Percentiles rank a stretch among this genome's conserved stretches.
Conservation (phyloP, 306 rosid species). For the Malus sieversii region DNA sequence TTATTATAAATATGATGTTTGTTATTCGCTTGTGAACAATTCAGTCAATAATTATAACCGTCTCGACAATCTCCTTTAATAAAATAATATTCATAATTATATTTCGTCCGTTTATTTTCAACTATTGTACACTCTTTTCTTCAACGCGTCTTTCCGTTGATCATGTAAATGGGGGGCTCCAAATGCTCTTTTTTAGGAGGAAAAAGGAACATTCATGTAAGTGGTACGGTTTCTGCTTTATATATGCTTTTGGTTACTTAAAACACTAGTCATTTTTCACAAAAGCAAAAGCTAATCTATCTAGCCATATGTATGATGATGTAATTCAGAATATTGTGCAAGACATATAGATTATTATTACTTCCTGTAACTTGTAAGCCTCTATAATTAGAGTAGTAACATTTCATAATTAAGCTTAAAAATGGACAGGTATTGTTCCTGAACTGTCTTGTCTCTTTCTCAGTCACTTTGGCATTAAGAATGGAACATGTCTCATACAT, state of each 20-base stretch:
- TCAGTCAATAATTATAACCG: no score
- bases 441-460: background rate
- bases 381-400: no score
- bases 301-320: background rate
- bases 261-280: background rate
- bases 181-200: background rate
- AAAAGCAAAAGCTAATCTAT: constrained; percentile 2
- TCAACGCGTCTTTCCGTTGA: background rate
- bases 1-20: no score
- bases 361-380: no score
- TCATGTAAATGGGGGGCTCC: background rate
- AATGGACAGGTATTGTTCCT: background rate
- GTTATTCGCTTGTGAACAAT: no score
- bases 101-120: background rate
- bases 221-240: constrained; percentile 6
- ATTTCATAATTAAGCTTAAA: no score
- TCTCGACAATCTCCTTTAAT: no score
- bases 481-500: constrained; percentile 8
- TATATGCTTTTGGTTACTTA: background rate
- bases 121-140: background rate
- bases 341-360: background rate
- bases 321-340: background rate
- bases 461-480: background rate
- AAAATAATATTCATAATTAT: no score
- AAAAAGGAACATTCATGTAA: background rate